Percentiles rank a stretch among this genome's conserved stretches.
Evolutionary conservation across 1,284 basidiomycete species (phyloP).

Genomic region (Schizopora paradoxa): DNA sequence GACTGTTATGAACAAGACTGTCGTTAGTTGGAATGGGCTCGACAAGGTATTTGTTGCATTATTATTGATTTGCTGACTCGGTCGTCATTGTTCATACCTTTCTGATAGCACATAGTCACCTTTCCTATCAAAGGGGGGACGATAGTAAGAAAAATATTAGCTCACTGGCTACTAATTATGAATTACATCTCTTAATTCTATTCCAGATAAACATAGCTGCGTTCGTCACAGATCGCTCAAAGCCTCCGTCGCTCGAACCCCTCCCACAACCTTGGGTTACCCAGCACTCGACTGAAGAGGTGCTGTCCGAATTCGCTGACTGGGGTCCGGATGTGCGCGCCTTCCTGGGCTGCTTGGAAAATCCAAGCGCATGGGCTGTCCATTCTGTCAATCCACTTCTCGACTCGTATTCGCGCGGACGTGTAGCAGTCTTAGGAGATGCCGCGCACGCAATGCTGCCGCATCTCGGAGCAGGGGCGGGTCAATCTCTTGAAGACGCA

Average conservation of each 20-base stretch:
- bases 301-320: constrained; percentile 41
- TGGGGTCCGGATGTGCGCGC: constrained; percentile 43
- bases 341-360: constrained; percentile 42
- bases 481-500: constrained; percentile 59
- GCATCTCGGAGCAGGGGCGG: constrained; percentile 54
- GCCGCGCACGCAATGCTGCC: constrained; percentile 57
- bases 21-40: constrained; percentile 38
- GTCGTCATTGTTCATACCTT: not conserved
- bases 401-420: constrained; percentile 38
- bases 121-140: constrained; percentile 45
- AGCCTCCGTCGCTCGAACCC: constrained; percentile 31
- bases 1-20: constrained; percentile 30
- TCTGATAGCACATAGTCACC: constrained; percentile 45
- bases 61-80: not conserved
- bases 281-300: constrained; percentile 36
- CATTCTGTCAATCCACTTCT: constrained; percentile 48
- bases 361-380: constrained; percentile 54
- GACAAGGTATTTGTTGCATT: constrained; percentile 31
- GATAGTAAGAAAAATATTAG: constrained; percentile 29
- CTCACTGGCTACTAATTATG: not conserved
- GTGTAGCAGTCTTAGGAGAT: constrained; percentile 52
- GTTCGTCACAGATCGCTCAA: constrained; percentile 38
- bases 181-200: not conserved
- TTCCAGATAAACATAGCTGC: constrained; percentile 48
- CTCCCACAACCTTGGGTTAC: constrained; percentile 44